Percentiles rank a stretch among this genome's conserved stretches.
Conservation (phyloP, 345 rosid genomes). For the Pugionium cornutum region DNA sequence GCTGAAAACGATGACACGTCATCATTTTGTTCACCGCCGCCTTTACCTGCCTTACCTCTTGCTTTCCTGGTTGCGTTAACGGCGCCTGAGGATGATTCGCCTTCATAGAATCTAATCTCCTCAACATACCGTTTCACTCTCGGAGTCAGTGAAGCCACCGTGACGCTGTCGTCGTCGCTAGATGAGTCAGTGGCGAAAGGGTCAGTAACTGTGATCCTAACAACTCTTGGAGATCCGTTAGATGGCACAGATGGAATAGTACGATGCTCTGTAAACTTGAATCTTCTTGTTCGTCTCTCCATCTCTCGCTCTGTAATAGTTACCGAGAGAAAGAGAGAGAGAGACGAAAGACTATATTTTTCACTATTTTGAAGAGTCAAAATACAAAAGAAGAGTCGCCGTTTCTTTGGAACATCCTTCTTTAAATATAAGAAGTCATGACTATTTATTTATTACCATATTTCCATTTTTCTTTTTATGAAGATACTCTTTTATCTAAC, state of each 20-base stretch:
- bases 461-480: background rate
- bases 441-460: conserved; percentile 7
- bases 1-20: conserved; percentile 7
- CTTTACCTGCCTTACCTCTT: background rate
- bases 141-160: conserved; percentile 3
- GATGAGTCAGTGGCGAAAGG: conserved; percentile 42
- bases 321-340: background rate
- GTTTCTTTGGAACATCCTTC: conserved; percentile 23
- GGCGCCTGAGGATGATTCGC: background rate
- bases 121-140: conserved; percentile 36
- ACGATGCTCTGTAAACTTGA: conserved; percentile 37
- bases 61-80: conserved; percentile 9
- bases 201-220: conserved; percentile 31
- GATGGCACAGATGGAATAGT: conserved; percentile 19
- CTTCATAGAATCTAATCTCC: conserved; percentile 27
- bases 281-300: conserved; percentile 43
- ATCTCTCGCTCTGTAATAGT: conserved; percentile 7
- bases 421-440: conserved; percentile 18
- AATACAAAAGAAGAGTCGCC: conserved; percentile 19
- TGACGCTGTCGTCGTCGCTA: conserved; percentile 33
- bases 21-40: background rate
- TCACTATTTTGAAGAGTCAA: conserved; percentile 27
- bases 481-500: conserved; percentile 4
- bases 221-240: conserved; percentile 22
- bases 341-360: conserved; percentile 2